Evolutionary conservation across 1,284 basidiomycete genomes (phyloP), one percentile per base, ranked within the genome.

Genomic region (Moniliophthora roreri): DNA sequence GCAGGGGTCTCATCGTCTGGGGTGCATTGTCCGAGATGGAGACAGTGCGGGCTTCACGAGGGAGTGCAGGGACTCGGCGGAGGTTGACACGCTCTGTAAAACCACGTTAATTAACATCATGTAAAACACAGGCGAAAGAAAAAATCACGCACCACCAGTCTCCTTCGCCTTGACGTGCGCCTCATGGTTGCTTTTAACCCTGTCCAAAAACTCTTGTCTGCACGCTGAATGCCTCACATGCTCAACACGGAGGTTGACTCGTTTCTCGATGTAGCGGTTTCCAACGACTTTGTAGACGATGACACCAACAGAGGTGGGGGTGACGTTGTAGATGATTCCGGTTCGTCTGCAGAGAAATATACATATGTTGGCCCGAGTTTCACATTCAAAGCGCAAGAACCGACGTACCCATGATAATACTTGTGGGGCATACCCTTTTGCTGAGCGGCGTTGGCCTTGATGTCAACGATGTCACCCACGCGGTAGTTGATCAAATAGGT

Each of bases 341-440:
- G 96, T 99, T 60, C 93, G 91, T 66, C 93, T 94, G 65, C 54
- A 57, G 50, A 47, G 26, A 28, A 48, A 49, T 45, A n/a, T n/a
- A n/a, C 20, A 54, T 51, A 40, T 39, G 42, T 44, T 42, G n/a
- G n/a, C n/a, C n/a, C n/a, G n/a, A n/a, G n/a, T n/a, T n/a, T n/a
- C n/a, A n/a, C n/a, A n/a, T n/a, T 37, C 11, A 28, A 51, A 40
- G 28, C 56, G 55, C 42, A 40, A 53, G 35, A 2, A 21, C 46
- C 34, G 51, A 80, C 87, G 60, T 59, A 90, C 88, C 89, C 90
- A 63, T 92, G 89, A 78, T 92, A 92, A 81, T 81, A 95, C 79
- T 98, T 98, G 85, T 98, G 95, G 72, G 96, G 95, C 94, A 99
- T 98, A 76, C 96, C 96, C 90, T 96, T 97, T 85, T 99, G 97